A percentile compares a stretch with the other conserved stretches of the same genome.
These are phyloP conservation scores for Wallacemonas sp. DNA, from an alignment of 208 protist species.

Conservation along the genomic window DNA sequence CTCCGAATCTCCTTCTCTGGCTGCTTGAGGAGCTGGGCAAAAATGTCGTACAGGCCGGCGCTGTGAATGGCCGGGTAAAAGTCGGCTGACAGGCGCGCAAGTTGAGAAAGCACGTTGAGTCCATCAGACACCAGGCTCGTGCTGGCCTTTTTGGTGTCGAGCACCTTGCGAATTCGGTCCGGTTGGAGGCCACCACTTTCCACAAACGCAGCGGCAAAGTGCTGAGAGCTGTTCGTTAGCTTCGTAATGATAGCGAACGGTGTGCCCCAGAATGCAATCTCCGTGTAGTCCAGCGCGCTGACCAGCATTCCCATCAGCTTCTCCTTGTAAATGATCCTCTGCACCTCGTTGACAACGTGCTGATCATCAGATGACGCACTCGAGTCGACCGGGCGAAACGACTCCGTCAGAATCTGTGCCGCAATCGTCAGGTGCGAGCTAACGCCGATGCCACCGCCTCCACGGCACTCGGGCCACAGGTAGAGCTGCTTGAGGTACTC, in stretches of 20 bases:
- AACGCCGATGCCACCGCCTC: slow-evolving; percentile 80
- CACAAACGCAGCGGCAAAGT: slow-evolving; percentile 87
- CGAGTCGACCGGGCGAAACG: slow-evolving; percentile 49
- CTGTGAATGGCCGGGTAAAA: slow-evolving; percentile 88
- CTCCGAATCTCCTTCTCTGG: slow-evolving; percentile 77
- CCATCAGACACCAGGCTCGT: slow-evolving; percentile 79
- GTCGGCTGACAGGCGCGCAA: slow-evolving; percentile 86
- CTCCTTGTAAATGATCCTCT: slow-evolving; percentile 80
- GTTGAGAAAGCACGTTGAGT: slow-evolving; percentile 90
- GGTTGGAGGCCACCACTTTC: slow-evolving; percentile 84
- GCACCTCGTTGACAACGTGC: slow-evolving; percentile 56
- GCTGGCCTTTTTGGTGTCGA: slow-evolving; percentile 80
- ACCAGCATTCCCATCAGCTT: slow-evolving; percentile 80
- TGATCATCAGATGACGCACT: slow-evolving; percentile 39
- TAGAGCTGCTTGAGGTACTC: slow-evolving; percentile 80
- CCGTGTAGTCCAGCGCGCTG: slow-evolving; percentile 76
- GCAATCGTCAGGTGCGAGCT: slow-evolving; percentile 81
- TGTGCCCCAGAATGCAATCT: slow-evolving; percentile 78
- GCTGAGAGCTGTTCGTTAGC: slow-evolving; percentile 67
- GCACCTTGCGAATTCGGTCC: slow-evolving; percentile 60
- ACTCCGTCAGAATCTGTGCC: slow-evolving; percentile 73
- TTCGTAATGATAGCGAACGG: slow-evolving; percentile 86
- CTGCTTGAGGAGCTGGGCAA: slow-evolving; percentile 70
- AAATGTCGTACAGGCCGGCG: slow-evolving; percentile 71
- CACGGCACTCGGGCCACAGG: slow-evolving; percentile 80